These are phyloP conservation scores for Pleurotus djamor DNA, from an alignment of 768 basidiomycete genomes.

Conservation along the genomic window DNA sequence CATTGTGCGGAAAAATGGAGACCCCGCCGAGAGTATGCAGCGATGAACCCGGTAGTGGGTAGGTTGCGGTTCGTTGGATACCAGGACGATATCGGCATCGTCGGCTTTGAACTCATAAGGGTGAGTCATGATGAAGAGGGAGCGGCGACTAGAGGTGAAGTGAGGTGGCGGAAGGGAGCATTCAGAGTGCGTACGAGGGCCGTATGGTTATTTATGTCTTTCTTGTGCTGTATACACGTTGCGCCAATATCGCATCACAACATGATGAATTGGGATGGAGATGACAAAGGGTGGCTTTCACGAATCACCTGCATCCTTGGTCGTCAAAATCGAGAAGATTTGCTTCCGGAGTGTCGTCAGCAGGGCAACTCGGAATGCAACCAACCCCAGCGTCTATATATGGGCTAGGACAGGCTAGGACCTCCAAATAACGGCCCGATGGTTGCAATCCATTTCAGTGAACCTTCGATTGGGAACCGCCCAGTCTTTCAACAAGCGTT, in stretches of 20 bases:
- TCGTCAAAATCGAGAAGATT: no score
- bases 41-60: slow-evolving; percentile 41
- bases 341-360: no score
- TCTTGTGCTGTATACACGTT: not conserved
- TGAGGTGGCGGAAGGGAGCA: not conserved
- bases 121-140: not conserved
- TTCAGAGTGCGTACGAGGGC: not conserved
- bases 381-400: no score
- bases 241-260: not conserved
- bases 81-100: slow-evolving; percentile 43
- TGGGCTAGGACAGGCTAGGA: no score
- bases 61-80: slow-evolving; percentile 22
- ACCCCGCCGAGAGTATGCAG: slow-evolving; percentile 41
- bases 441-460: no score
- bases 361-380: no score
- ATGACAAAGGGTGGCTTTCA: not conserved
- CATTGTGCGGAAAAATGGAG: slow-evolving; percentile 49
- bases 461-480: no score
- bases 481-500: no score
- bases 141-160: no score
- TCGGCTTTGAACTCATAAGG: slow-evolving; percentile 23
- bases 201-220: not conserved
- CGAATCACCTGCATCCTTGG: not conserved
- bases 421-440: no score
- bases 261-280: not conserved